Evolutionary conservation across 371 early-diverging fungal genomes (phyloP).

Genomic region (Apophysomyces ossiformis): DNA sequence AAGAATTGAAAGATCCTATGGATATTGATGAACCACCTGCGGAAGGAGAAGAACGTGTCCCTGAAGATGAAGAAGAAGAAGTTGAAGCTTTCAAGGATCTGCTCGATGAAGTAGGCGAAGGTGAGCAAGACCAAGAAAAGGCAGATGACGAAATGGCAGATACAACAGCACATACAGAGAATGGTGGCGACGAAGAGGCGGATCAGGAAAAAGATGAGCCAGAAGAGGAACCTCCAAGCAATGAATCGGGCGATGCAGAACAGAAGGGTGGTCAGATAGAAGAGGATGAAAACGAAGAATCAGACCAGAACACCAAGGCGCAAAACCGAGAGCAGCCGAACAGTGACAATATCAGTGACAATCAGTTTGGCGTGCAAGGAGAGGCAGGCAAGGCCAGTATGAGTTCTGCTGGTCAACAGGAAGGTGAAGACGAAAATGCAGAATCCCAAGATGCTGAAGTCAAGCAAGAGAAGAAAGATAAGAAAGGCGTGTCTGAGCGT

Average conservation of each 20-base stretch:
- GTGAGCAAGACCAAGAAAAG: constrained; percentile 26
- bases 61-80: constrained; percentile 38
- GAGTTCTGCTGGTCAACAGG: constrained; percentile 55
- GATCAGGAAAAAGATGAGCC: constrained; percentile 51
- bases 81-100: constrained; percentile 31
- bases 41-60: constrained; percentile 34
- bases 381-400: constrained; percentile 62
- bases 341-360: constrained; percentile 56
- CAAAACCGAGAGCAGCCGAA: constrained; percentile 56
- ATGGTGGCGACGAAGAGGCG: constrained; percentile 37
- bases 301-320: constrained; percentile 35
- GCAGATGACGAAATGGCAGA: constrained; percentile 50
- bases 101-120: constrained; percentile 30
- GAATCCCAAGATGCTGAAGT: constrained; percentile 40
- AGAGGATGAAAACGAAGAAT: constrained; percentile 40
- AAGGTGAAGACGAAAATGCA: constrained; percentile 44
- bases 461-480: constrained; percentile 37
- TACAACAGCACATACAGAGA: constrained; percentile 24
- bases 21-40: constrained; percentile 45
- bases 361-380: constrained; percentile 74
- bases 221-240: constrained; percentile 39
- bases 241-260: constrained; percentile 58
- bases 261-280: constrained; percentile 39
- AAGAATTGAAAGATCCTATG: constrained; percentile 48
- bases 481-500: constrained; percentile 43